Evolutionary conservation across 352 stramenopile genomes (phyloP).

Genomic region (Pythium aristosporum): DNA sequence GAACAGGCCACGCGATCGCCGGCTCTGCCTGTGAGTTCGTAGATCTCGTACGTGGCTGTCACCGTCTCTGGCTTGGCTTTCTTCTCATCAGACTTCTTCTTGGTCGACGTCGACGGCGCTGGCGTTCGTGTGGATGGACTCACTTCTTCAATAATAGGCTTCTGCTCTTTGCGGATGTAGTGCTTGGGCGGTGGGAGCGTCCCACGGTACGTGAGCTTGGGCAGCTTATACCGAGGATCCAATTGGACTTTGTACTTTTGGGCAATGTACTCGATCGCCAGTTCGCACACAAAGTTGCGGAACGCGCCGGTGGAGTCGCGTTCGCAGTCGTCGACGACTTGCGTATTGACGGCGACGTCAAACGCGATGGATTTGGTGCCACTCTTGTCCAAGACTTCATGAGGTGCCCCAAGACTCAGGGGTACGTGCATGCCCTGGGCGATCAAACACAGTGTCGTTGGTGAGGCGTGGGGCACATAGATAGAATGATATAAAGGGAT

Average conservation of each 20-base stretch:
- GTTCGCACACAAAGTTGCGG: slow-evolving; percentile 80
- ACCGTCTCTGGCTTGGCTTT: slow-evolving; percentile 7
- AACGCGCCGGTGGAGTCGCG: slow-evolving; percentile 66
- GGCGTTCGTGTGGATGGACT: neutral
- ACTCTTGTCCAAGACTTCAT: slow-evolving; percentile 78
- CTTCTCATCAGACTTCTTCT: neutral
- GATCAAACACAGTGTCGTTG: neutral
- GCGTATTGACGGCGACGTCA: slow-evolving; percentile 79
- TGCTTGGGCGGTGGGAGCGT: slow-evolving; percentile 65
- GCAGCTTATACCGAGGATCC: slow-evolving; percentile 75
- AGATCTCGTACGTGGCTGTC: slow-evolving; percentile 36
- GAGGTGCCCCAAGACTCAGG: slow-evolving; percentile 61
- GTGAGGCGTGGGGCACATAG: too few species aligned
- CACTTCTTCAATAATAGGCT: slow-evolving; percentile 77
- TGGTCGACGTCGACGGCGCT: neutral
- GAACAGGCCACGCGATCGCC: slow-evolving; percentile 27
- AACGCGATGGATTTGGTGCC: slow-evolving; percentile 59
- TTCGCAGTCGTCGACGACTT: slow-evolving; percentile 67
- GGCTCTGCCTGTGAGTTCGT: slow-evolving; percentile 29
- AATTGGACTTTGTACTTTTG: slow-evolving; percentile 86
- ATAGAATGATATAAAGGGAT: neutral
- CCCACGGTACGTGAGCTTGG: slow-evolving; percentile 62
- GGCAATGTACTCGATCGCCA: slow-evolving; percentile 81
- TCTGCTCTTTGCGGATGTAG: slow-evolving; percentile 74
- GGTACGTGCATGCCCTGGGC: slow-evolving; percentile 77